A percentile compares a stretch with the other conserved stretches of the same genome.
These are phyloP conservation scores for Zanthoxylum bungeanum DNA, from an alignment of 345 rosid genomes.

Conservation along the genomic window DNA sequence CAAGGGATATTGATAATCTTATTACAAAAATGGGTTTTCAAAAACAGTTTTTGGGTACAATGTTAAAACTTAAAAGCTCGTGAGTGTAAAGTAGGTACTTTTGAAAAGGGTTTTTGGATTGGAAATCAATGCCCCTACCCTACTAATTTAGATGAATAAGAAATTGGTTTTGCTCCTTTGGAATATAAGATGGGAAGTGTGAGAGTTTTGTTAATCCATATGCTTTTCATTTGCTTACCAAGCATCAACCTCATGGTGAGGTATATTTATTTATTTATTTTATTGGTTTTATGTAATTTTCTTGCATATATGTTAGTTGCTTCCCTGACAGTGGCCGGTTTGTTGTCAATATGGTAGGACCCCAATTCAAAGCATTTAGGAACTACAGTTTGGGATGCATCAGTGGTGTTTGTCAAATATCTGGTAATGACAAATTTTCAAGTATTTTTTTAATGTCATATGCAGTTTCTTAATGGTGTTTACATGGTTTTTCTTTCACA, in stretches of 20 bases:
- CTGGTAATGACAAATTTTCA: conserved; percentile 46
- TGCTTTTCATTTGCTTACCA: background rate
- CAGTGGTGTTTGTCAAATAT: conserved; percentile 83
- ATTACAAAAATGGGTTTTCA: background rate
- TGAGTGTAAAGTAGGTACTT: too few relatives aligned
- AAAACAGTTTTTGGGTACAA: background rate
- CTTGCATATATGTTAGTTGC: background rate
- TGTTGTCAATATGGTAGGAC: conserved; percentile 49
- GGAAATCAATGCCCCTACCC: background rate
- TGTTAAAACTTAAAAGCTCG: background rate
- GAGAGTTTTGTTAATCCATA: background rate
- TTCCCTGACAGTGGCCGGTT: conserved; percentile 8
- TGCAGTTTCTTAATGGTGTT: background rate
- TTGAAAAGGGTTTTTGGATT: background rate
- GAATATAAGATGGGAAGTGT: background rate
- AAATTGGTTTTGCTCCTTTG: too few relatives aligned
- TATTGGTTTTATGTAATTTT: background rate
- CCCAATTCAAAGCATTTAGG: conserved; percentile 95
- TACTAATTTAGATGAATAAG: too few relatives aligned
- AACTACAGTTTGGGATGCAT: conserved; percentile 98
- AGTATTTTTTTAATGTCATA: background rate
- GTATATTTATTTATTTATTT: background rate
- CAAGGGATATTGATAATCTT: background rate
- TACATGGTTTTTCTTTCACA: background rate
- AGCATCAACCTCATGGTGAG: background rate